These are phyloP conservation scores for Capniomyces stellatus DNA, from an alignment of 371 early-diverging fungal species.

Conservation along the genomic window DNA sequence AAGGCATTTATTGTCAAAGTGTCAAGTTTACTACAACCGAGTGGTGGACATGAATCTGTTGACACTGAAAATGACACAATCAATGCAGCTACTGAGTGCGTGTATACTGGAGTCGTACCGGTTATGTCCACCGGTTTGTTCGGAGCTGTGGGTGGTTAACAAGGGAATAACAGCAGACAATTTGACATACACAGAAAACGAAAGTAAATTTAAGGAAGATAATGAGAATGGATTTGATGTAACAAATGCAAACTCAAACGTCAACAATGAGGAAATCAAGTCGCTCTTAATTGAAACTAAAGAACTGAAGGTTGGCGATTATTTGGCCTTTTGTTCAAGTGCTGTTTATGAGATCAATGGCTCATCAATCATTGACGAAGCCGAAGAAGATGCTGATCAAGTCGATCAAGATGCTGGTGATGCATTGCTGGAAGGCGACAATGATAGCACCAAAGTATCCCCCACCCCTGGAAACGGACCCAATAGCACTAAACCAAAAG, in stretches of 20 bases:
- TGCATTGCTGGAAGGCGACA: no score
- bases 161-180: neutral
- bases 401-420: no score
- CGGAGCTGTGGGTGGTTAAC: constrained; percentile 1
- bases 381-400: neutral
- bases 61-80: neutral
- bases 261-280: no score
- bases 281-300: neutral
- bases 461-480: no score
- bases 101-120: constrained; percentile 2
- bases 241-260: no score
- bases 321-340: neutral
- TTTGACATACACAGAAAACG: no score
- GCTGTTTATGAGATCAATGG: neutral
- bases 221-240: no score
- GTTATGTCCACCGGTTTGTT: constrained; percentile 3
- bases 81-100: constrained; percentile 1
- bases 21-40: neutral
- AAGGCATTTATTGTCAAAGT: neutral
- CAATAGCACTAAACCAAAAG: no score
- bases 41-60: neutral
- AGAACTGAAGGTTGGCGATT: neutral
- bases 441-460: no score
- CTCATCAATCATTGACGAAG: neutral
- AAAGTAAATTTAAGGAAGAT: no score